phyloP scores from a whole-genome alignment of 2,329 filamentous ascomycete genomes.

The Diplodia scrobiculata region DNA sequence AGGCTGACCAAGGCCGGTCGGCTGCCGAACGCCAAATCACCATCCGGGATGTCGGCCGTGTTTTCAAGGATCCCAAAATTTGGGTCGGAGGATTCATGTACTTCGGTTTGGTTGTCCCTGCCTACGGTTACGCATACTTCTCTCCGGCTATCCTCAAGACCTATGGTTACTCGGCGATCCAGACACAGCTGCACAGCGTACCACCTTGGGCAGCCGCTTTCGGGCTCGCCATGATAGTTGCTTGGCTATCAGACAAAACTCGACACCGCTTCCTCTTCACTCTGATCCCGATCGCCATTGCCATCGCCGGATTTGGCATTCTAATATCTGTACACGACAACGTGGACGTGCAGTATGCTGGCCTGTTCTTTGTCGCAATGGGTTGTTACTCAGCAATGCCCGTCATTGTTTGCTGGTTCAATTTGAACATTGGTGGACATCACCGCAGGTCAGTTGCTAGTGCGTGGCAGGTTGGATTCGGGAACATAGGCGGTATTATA shows the following conservation, averaged over 20 bases:
- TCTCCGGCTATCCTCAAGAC: slow-evolving; percentile 51
- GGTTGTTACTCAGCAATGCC: slow-evolving; percentile 88
- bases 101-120: slow-evolving; percentile 52
- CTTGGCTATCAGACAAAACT: slow-evolving; percentile 69
- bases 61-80: slow-evolving; percentile 55
- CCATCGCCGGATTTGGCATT: slow-evolving; percentile 74
- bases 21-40: slow-evolving; percentile 51
- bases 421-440: slow-evolving; percentile 58
- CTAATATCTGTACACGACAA: slow-evolving; percentile 72
- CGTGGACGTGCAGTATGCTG: slow-evolving; percentile 69
- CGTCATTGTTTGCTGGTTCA: slow-evolving; percentile 65
- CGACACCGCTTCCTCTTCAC: slow-evolving; percentile 76
- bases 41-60: slow-evolving; percentile 46
- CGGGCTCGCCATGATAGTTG: slow-evolving; percentile 73
- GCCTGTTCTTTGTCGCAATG: slow-evolving; percentile 78
- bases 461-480: slow-evolving; percentile 56
- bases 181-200: slow-evolving; percentile 58
- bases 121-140: slow-evolving; percentile 50
- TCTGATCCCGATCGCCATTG: slow-evolving; percentile 66
- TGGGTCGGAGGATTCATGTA: slow-evolving; percentile 56
- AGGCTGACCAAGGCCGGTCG: slow-evolving; percentile 52
- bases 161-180: slow-evolving; percentile 56
- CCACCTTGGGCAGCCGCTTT: slow-evolving; percentile 73
- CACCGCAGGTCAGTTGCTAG: slow-evolving; percentile 53
- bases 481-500: slow-evolving; percentile 57